Percentiles rank a stretch among this genome's conserved stretches.
Conservation (phyloP, 345 rosid genomes). For the Citrus unshiu region DNA sequence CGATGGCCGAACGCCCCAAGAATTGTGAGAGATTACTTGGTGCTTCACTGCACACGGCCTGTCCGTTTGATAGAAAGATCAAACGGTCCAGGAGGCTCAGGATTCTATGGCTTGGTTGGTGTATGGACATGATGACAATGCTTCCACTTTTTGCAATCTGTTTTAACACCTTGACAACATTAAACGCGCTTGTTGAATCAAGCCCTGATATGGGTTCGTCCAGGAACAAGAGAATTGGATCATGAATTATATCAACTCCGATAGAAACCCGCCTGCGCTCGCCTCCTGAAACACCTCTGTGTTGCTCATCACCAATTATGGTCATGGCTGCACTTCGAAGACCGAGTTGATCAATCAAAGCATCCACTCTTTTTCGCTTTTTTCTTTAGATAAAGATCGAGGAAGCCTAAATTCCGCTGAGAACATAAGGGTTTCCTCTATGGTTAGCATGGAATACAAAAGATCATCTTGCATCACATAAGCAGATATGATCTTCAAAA, state of each 20-base stretch:
- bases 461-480: conserved; percentile 97
- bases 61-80: conserved; percentile 78
- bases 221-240: conserved; percentile 78
- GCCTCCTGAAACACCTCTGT: conserved; percentile 90
- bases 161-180: conserved; percentile 88
- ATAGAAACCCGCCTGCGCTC: conserved; percentile 88
- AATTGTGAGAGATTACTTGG: conserved; percentile 53
- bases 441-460: conserved; percentile 85
- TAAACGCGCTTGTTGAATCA: conserved; percentile 87
- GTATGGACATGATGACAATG: conserved; percentile 86
- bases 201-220: conserved; percentile 95
- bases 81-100: conserved; percentile 63
- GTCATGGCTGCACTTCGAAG: conserved; percentile 72
- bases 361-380: conserved; percentile 74
- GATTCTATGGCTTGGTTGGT: conserved; percentile 91
- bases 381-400: conserved; percentile 62
- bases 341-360: conserved; percentile 86
- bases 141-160: conserved; percentile 85
- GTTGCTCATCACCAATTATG: conserved; percentile 92
- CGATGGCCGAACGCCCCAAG: conserved; percentile 71
- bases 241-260: conserved; percentile 71
- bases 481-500: conserved; percentile 81
- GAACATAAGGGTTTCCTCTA: conserved; percentile 90
- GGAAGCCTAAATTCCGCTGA: conserved; percentile 95
- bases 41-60: conserved; percentile 65